Percentiles rank a stretch among this genome's conserved stretches.
These are phyloP conservation scores for Hyaloscypha hepaticicola DNA, from an alignment of 495 filamentous ascomycete genomes.

Conservation along the genomic window DNA sequence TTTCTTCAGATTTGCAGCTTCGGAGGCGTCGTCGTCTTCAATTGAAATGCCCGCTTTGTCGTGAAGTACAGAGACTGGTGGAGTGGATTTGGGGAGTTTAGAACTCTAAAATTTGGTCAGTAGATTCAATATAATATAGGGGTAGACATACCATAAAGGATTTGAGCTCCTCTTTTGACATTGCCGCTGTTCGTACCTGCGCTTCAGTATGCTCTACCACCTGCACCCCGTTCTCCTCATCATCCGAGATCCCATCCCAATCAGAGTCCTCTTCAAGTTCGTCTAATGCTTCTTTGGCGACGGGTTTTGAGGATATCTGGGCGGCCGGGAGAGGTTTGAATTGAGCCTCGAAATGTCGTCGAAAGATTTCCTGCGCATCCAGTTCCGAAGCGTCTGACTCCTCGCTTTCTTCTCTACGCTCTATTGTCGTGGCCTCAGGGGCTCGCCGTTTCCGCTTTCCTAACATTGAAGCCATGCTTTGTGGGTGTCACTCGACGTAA, in stretches of 20 bases:
- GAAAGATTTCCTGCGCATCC: conserved; percentile 59
- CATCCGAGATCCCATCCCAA: conserved; percentile 63
- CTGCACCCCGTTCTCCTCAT: conserved; percentile 41
- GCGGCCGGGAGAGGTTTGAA: conserved; percentile 67
- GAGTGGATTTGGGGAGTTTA: conserved; percentile 43
- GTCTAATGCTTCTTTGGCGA: conserved; percentile 16
- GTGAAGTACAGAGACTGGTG: conserved; percentile 34
- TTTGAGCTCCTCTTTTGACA: conserved; percentile 69
- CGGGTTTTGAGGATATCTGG: conserved; percentile 26
- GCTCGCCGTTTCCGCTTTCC: conserved; percentile 38
- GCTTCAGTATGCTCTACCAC: conserved; percentile 63
- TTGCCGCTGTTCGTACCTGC: conserved; percentile 35
- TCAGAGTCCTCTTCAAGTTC: conserved; percentile 46
- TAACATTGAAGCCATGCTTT: conserved; percentile 33
- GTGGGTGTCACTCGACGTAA: neutral
- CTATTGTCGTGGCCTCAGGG: conserved; percentile 3
- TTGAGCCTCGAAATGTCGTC: conserved; percentile 80
- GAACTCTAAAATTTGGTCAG: conserved; percentile 44
- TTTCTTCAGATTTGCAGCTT: conserved; percentile 74
- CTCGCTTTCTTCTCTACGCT: conserved; percentile 5
- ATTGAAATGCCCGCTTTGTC: conserved; percentile 25
- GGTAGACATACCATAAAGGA: conserved; percentile 66
- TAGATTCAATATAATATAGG: neutral
- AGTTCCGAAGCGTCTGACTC: conserved; percentile 14
- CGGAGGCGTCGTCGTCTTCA: conserved; percentile 45